phyloP scores from a whole-genome alignment of 257 asterid genomes.

The Nicotiana attenuata region DNA sequence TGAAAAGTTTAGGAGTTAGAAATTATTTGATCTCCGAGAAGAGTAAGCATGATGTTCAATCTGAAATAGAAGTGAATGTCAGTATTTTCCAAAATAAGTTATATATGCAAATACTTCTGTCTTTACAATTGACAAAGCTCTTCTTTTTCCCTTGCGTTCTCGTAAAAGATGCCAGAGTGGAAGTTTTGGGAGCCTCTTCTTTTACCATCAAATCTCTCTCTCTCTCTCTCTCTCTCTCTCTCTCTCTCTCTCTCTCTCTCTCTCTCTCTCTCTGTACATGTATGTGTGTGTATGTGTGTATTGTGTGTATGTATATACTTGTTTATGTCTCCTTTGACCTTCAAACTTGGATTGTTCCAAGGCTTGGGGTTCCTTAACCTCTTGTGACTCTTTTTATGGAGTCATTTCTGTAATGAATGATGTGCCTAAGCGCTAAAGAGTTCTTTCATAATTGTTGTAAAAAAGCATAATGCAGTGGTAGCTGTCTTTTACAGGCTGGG shows the following conservation, averaged over 20 bases:
- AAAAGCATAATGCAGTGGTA: constrained; percentile 1
- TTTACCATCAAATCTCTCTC: background rate
- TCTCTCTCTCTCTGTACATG: background rate
- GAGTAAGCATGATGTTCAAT: background rate
- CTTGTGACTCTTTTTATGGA: background rate
- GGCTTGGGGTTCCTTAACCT: background rate
- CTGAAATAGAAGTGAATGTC: background rate
- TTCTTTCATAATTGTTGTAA: background rate
- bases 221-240: background rate
- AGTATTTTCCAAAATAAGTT: background rate
- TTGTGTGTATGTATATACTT: background rate
- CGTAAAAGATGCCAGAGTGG: background rate
- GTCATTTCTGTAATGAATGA: background rate
- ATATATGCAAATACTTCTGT: background rate
- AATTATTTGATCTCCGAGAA: background rate
- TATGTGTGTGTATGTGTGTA: background rate
- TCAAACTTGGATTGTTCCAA: background rate
- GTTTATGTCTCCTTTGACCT: background rate
- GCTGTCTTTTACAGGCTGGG: constrained; percentile 68
- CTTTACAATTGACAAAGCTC: background rate
- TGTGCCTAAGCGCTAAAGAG: background rate
- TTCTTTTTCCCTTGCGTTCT: background rate
- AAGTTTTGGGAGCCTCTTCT: background rate
- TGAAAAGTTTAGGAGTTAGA: background rate
- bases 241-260: background rate